Percentiles rank a stretch among this genome's conserved stretches.
Evolutionary conservation across 23 red algal genomes (phyloP).

Genomic region (Gracilaria caudata): DNA sequence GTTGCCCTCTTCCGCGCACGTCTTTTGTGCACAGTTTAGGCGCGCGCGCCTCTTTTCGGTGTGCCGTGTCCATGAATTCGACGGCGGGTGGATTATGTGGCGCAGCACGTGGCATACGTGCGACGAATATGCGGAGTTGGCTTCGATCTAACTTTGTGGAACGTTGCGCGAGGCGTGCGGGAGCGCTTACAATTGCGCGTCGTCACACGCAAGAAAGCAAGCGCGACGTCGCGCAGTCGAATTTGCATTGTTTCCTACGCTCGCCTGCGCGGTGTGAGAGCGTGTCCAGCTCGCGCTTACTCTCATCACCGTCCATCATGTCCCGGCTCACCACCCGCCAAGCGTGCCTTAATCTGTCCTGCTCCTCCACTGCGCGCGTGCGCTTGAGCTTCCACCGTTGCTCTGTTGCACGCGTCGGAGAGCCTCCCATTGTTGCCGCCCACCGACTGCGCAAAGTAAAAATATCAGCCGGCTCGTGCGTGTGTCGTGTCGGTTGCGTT

Average conservation of each 20-base stretch:
- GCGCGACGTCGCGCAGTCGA: neutral
- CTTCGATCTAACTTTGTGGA: neutral
- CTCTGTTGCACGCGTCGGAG: neutral
- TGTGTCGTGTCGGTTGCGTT: neutral
- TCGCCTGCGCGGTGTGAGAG: neutral
- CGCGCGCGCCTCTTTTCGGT: neutral
- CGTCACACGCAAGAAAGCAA: neutral
- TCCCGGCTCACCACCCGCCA: neutral
- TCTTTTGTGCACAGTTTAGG: neutral
- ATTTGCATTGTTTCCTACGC: conserved; percentile 11
- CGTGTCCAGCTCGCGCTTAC: neutral
- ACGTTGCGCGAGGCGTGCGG: neutral
- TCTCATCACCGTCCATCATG: neutral
- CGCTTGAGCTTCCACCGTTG: neutral
- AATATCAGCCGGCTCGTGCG: neutral
- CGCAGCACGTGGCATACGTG: neutral
- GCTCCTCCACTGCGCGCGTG: neutral
- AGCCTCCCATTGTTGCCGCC: neutral
- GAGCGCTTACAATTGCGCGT: neutral
- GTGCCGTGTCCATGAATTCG: neutral
- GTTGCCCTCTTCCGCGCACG: neutral
- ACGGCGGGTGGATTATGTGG: neutral
- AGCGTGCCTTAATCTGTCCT: neutral
- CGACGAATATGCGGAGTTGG: neutral
- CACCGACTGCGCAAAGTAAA: neutral